phyloP scores from a whole-genome alignment of 768 basidiomycete genomes.

The Leccinum incarnatum region DNA sequence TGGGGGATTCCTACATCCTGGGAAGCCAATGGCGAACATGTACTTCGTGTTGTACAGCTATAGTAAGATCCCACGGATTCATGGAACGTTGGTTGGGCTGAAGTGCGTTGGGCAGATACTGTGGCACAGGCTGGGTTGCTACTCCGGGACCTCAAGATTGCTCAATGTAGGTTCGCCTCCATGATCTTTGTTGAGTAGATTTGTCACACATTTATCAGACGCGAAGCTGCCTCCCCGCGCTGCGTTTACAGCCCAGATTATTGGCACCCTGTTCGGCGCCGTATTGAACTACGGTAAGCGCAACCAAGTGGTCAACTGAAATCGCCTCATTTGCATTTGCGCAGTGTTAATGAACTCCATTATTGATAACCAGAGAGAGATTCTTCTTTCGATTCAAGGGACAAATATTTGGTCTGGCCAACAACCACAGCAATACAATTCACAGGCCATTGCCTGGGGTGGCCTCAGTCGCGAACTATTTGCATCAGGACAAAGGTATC shows the following conservation, averaged over 20 bases:
- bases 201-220: conserved; percentile 32
- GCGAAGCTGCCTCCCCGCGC: conserved; percentile 65
- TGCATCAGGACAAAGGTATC: conserved; percentile 26
- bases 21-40: conserved; percentile 46
- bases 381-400: conserved; percentile 54
- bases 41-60: conserved; percentile 45
- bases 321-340: conserved; percentile 40
- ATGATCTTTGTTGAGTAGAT: conserved; percentile 36
- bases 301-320: conserved; percentile 34
- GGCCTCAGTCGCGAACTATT: conserved; percentile 39
- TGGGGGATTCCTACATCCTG: conserved; percentile 34
- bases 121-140: conserved; percentile 49
- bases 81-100: conserved; percentile 40
- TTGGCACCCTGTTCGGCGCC: conserved; percentile 26
- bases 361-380: conserved; percentile 47
- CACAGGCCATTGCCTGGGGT: conserved; percentile 40
- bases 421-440: conserved; percentile 31
- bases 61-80: conserved; percentile 29
- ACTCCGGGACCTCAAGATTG: conserved; percentile 55
- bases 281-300: conserved; percentile 53
- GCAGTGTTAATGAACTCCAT: conserved; percentile 53
- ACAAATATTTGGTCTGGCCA: conserved; percentile 39
- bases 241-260: conserved; percentile 62
- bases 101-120: conserved; percentile 40
- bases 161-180: conserved; percentile 18